Evolutionary conservation across 1,284 basidiomycete species (phyloP), one percentile per base, ranked within the genome.

Genomic region (Ceratobasidium papillatum): DNA sequence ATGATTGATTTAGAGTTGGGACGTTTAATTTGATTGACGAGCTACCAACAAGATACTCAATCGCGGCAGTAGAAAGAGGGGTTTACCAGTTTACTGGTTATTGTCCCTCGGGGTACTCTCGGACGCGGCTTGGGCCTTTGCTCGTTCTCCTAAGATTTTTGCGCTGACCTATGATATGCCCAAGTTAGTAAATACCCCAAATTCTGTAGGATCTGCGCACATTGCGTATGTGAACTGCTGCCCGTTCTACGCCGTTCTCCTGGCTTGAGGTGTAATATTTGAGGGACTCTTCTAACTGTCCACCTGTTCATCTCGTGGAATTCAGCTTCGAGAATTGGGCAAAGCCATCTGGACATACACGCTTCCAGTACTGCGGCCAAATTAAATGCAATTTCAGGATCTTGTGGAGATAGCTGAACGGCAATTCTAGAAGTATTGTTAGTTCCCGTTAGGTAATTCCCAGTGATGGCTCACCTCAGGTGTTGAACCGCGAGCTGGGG

Each of bases 381-480:
- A 84, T 96, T 98, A 86, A 96, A 98, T 38, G 94, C 92, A 80
- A 97, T 95, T 83, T 98, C 96, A 79, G 94, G 90, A 85, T 98
- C 96, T 80, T 96, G 92, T 45, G 96, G 96, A 58, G 93, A 88
- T 77, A 98, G 88, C 43, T 91, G 90, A 45, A 92, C 87, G 32
- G 96, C 95, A 79, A 93, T 91, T 77, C 95, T 97, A 82, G 43
- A 49, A 36, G 49, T 64, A 58, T 68, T 59, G 58, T 79, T 62
- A 77, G 82, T 79, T 77, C 78, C 27, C 9, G 41, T 27, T 32
- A 36, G 41, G 32, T 47, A 22, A n/a, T 4, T 14, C n/a, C 7
- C 27, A 79, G 75, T 74, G 64, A 75, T 75, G 85, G 9, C 87
- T 78, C 85, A 92, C 92, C 90, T 89, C 77, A 97, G 86, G 84